A percentile compares a stretch with the other conserved stretches of the same genome.
These are phyloP conservation scores for Cutaneotrichosporon cavernicola DNA, from an alignment of 1,284 basidiomycete genomes.

Conservation along the genomic window DNA sequence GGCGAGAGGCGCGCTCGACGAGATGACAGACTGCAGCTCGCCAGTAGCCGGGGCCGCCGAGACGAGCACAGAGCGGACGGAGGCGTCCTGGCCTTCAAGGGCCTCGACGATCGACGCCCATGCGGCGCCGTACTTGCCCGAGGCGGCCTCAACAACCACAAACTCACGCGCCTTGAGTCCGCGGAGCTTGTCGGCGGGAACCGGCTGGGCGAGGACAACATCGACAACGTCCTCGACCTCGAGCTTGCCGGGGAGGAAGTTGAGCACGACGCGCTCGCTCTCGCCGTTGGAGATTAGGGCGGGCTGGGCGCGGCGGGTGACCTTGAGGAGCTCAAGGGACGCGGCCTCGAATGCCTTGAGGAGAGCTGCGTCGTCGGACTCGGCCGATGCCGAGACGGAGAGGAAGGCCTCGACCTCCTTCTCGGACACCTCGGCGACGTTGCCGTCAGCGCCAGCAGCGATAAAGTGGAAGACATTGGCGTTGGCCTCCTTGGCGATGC, in stretches of 20 bases:
- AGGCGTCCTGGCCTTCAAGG: slow-evolving; percentile 40
- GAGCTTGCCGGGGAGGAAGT: slow-evolving; percentile 62
- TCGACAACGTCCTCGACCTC: slow-evolving; percentile 58
- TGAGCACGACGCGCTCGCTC: slow-evolving; percentile 67
- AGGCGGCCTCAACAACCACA: slow-evolving; percentile 79
- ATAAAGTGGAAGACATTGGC: slow-evolving; percentile 79
- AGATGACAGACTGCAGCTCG: slow-evolving; percentile 47
- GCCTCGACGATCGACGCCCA: slow-evolving; percentile 49
- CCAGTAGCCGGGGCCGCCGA: slow-evolving; percentile 42
- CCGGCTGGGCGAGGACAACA: slow-evolving; percentile 66
- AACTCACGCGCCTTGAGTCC: slow-evolving; percentile 66
- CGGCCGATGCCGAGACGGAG: slow-evolving; percentile 2
- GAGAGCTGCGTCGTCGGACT: slow-evolving; percentile 40
- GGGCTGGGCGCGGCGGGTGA: slow-evolving; percentile 63
- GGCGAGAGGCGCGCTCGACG: slow-evolving; percentile 37
- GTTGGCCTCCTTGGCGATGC: slow-evolving; percentile 62
- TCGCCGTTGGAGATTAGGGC: slow-evolving; percentile 58
- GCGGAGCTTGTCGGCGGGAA: slow-evolving; percentile 66
- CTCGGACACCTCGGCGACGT: slow-evolving; percentile 57
- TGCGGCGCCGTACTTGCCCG: slow-evolving; percentile 78
- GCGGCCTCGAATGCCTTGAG: slow-evolving; percentile 65
- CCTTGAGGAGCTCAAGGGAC: slow-evolving; percentile 62
- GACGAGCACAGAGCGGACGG: slow-evolving; percentile 49
- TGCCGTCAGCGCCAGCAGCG: slow-evolving; percentile 51
- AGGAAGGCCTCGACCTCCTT: slow-evolving; percentile 54